These are phyloP conservation scores for Penicillium sp. DNA, from an alignment of 2,329 filamentous ascomycete species.

Conservation along the genomic window DNA sequence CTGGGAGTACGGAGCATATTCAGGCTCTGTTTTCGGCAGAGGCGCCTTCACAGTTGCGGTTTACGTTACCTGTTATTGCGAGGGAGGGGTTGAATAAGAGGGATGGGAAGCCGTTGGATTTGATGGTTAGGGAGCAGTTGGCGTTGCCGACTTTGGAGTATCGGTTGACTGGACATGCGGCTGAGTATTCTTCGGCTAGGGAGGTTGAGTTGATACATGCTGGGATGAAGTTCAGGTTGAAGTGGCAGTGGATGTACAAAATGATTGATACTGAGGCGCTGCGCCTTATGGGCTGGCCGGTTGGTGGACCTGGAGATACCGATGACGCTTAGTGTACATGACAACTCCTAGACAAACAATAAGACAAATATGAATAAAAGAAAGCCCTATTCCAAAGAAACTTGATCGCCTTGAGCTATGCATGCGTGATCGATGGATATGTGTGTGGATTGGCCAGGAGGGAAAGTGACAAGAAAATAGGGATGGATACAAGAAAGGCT, in stretches of 20 bases:
- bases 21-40: slow-evolving; percentile 24
- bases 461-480: slow-evolving; percentile 18
- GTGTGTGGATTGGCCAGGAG: slow-evolving; percentile 14
- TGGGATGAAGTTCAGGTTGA: slow-evolving; percentile 23
- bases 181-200: background rate
- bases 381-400: slow-evolving; percentile 13
- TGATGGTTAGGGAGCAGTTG: slow-evolving; percentile 16
- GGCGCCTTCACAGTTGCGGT: slow-evolving; percentile 38
- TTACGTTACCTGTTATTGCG: slow-evolving; percentile 42
- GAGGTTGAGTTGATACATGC: slow-evolving; percentile 9
- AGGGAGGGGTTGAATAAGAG: slow-evolving; percentile 7
- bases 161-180: slow-evolving; percentile 14
- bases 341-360: slow-evolving; percentile 7
- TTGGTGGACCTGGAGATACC: slow-evolving; percentile 21
- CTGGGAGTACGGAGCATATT: slow-evolving; percentile 6
- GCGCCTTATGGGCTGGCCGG: slow-evolving; percentile 31
- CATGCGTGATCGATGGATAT: slow-evolving; percentile 22
- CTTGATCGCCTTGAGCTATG: slow-evolving; percentile 24
- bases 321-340: slow-evolving; percentile 28
- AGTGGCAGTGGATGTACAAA: slow-evolving; percentile 43
- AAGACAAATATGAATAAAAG: slow-evolving; percentile 13
- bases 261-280: slow-evolving; percentile 35
- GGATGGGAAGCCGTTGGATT: background rate
- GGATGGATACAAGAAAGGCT: slow-evolving; percentile 13
- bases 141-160: slow-evolving; percentile 30